Evolutionary conservation across 352 stramenopile species (phyloP), one percentile per base, ranked within the genome.

Genomic region (Globisporangium takayamanum): DNA sequence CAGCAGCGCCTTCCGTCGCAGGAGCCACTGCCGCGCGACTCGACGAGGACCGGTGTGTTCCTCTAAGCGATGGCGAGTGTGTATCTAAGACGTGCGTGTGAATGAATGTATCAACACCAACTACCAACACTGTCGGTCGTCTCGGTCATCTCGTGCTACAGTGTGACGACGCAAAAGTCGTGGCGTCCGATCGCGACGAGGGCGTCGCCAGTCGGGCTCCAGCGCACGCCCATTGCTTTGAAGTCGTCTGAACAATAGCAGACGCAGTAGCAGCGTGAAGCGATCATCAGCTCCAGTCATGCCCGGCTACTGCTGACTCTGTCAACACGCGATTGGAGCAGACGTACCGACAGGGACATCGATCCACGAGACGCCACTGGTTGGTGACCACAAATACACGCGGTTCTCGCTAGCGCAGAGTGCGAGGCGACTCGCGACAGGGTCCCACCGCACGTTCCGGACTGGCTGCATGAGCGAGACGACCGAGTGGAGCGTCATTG

Each of bases 401-500:
- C 79, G 80, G 55, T 78, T 83, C 39, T 79, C 64, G 0, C 73
- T 80, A 6, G 72, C 84, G 15, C 72, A 80, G 12, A 94, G 73
- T 0, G 80, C 82, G 3, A 94, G 67, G 20, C 75, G 79, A 26
- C 22, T 63, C 8, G 71, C 41, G 4, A 67, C 54, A 0, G 79
- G 76, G 36, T 89, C 78, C 84, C 84, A 94, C 16, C 70, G 79
- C 56, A 91, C 60, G 5, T 63, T 78, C 56, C 78, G 76, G 11
- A 92, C 70, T 15, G 72, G 66, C 44, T 89, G 66, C 2, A 89
- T 76, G 33, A 89, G 65, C 15, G 81, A 88, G 30, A 93, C 66
- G 16, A 81, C 69, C 4, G 77, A 74, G 55, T 88, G 73, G 53
- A 92, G 66, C 45, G 68, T 87, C 66, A 92, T 78, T 26, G 71